These are phyloP conservation scores for Gracilaria vermiculophylla DNA, from an alignment of 23 red algal species.

Conservation along the genomic window DNA sequence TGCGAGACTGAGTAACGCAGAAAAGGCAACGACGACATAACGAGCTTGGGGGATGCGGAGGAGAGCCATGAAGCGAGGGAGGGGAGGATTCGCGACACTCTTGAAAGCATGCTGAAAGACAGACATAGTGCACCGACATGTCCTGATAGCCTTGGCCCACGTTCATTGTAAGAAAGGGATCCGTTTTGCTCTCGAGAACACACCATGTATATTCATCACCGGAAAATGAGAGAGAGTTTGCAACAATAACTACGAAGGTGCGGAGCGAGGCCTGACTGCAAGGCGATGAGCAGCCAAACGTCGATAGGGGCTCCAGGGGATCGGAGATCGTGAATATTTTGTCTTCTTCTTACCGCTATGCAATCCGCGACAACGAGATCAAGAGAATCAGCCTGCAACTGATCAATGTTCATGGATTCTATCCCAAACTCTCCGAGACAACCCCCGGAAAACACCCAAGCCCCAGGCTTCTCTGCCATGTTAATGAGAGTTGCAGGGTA, in stretches of 20 bases:
- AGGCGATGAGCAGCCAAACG: background rate
- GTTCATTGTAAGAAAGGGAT: slow-evolving; percentile 51
- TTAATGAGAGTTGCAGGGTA: too few species aligned
- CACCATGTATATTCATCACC: slow-evolving; percentile 55
- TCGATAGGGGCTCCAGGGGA: background rate
- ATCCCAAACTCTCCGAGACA: too few species aligned
- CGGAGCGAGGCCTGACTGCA: background rate
- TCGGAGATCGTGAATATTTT: slow-evolving; percentile 16
- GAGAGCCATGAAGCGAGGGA: background rate
- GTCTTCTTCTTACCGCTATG: slow-evolving; percentile 41
- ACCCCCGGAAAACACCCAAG: too few species aligned
- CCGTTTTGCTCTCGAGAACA: slow-evolving; percentile 55
- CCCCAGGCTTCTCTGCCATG: too few species aligned
- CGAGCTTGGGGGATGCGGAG: background rate
- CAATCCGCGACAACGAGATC: slow-evolving; percentile 33
- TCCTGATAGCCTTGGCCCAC: slow-evolving; percentile 62
- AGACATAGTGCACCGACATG: slow-evolving; percentile 67
- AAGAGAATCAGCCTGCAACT: slow-evolving; percentile 17
- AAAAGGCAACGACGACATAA: background rate
- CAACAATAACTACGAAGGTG: slow-evolving; percentile 6
- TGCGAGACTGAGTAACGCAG: background rate
- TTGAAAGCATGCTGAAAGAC: slow-evolving; percentile 51
- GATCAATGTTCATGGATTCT: too few species aligned
- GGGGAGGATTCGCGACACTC: slow-evolving; percentile 36
- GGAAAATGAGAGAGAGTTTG: slow-evolving; percentile 66